These are phyloP conservation scores for Fusarium chuoi DNA, from an alignment of 2,329 filamentous ascomycete genomes.

Conservation along the genomic window DNA sequence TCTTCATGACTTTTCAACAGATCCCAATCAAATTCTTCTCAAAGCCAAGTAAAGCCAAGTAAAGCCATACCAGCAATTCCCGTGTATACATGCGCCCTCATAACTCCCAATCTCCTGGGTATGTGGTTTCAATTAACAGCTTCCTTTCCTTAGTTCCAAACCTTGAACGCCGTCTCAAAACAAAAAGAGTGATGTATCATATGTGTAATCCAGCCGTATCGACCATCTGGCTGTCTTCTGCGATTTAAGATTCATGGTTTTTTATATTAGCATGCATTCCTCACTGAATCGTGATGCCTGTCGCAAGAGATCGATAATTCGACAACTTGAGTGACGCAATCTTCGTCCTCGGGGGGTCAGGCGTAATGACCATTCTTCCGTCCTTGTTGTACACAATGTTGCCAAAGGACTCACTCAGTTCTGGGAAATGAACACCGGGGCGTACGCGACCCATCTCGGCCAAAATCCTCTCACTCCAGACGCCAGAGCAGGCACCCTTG, in stretches of 20 bases:
- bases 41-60: constrained; percentile 11
- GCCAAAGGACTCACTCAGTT: constrained; percentile 72
- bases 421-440: constrained; percentile 67
- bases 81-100: constrained; percentile 40
- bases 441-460: constrained; percentile 67
- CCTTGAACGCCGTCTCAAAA: constrained; percentile 39
- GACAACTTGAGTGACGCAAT: constrained; percentile 66
- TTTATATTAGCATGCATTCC: background rate
- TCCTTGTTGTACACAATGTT: constrained; percentile 69
- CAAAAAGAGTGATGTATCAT: constrained; percentile 12
- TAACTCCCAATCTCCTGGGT: constrained; percentile 44
- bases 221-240: background rate
- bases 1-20: constrained; percentile 25
- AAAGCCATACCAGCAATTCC: constrained; percentile 20
- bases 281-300: constrained; percentile 52
- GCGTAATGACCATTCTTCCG: constrained; percentile 65
- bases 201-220: background rate
- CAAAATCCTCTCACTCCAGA: constrained; percentile 78
- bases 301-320: constrained; percentile 64
- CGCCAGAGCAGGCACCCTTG: constrained; percentile 70
- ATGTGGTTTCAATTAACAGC: constrained; percentile 42
- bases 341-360: constrained; percentile 63
- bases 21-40: constrained; percentile 32
- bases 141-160: constrained; percentile 18
- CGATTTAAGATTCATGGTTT: background rate